Conservation (phyloP, 2,329 filamentous ascomycete genomes). For the Davidsoniella virescens region DNA sequence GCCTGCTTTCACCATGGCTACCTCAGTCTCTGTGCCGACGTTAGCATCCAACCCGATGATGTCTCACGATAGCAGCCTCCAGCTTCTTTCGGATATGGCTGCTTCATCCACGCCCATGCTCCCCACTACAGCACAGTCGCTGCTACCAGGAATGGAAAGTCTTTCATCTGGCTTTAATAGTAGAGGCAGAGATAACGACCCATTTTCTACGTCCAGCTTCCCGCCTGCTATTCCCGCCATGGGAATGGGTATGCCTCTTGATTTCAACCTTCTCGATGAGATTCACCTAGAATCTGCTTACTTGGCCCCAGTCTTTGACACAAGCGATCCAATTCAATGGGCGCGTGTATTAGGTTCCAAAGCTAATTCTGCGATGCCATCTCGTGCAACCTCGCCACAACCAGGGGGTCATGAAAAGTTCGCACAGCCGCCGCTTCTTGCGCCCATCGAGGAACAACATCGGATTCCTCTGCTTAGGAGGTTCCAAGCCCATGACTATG, state of each 20-base stretch:
- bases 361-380: constrained; percentile 35
- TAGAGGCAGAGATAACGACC: background rate
- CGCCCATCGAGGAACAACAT: constrained; percentile 20
- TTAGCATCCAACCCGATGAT: constrained; percentile 2
- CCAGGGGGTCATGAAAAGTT: constrained; percentile 32
- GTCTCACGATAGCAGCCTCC: constrained; percentile 3
- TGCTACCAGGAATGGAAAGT: constrained; percentile 5
- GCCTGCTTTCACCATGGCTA: constrained; percentile 6
- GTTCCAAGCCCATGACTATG: constrained; percentile 38
- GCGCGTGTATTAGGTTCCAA: constrained; percentile 23
- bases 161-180: background rate
- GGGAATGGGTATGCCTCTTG: constrained; percentile 18
- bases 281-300: constrained; percentile 1
- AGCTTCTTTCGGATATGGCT: constrained; percentile 7
- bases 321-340: constrained; percentile 9
- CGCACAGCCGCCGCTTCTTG: constrained; percentile 9
- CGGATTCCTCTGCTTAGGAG: constrained; percentile 24
- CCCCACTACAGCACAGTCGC: constrained; percentile 1
- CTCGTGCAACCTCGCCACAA: constrained; percentile 36
- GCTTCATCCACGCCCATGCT: constrained; percentile 4
- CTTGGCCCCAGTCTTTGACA: constrained; percentile 4
- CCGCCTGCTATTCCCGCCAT: constrained; percentile 11
- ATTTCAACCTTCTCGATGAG: constrained; percentile 6
- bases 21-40: constrained; percentile 1
- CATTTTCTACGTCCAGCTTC: background rate